These are phyloP conservation scores for Sclerotinia minor DNA, from an alignment of 2,329 filamentous ascomycete genomes.

Conservation along the genomic window DNA sequence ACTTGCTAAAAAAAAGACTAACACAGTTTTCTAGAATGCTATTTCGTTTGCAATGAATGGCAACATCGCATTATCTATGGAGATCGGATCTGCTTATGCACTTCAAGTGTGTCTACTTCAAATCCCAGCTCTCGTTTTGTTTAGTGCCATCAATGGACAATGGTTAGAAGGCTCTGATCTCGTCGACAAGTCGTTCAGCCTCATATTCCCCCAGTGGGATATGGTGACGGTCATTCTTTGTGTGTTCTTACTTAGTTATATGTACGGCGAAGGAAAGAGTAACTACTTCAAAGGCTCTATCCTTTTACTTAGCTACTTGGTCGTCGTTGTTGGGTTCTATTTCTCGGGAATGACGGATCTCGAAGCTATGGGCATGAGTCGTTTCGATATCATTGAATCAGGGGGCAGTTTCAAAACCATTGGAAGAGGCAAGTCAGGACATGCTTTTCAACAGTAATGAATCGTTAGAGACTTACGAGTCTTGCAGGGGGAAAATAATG, in stretches of 20 bases:
- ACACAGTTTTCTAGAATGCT: constrained; percentile 62
- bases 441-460: constrained; percentile 39
- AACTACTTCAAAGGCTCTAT: constrained; percentile 99
- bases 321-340: constrained; percentile 90
- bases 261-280: constrained; percentile 98
- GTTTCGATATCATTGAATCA: constrained; percentile 42
- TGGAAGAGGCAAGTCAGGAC: constrained; percentile 37
- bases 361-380: constrained; percentile 38
- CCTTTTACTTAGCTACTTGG: constrained; percentile 86
- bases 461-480: too few relatives aligned
- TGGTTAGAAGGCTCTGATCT: constrained; percentile 57
- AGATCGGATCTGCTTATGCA: constrained; percentile 96
- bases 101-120: constrained; percentile 94
- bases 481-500: background rate
- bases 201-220: constrained; percentile 98
- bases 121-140: constrained; percentile 88
- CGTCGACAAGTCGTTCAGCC: constrained; percentile 68
- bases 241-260: constrained; percentile 93
- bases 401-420: constrained; percentile 42
- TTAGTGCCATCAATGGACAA: constrained; percentile 72
- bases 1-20: constrained; percentile 26
- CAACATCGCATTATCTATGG: constrained; percentile 98
- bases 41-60: constrained; percentile 99
- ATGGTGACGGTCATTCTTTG: constrained; percentile 97
- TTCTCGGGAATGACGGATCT: constrained; percentile 60